These are phyloP conservation scores for Ceratobasidium papillatum DNA, from an alignment of 1,284 basidiomycete species.

Conservation along the genomic window DNA sequence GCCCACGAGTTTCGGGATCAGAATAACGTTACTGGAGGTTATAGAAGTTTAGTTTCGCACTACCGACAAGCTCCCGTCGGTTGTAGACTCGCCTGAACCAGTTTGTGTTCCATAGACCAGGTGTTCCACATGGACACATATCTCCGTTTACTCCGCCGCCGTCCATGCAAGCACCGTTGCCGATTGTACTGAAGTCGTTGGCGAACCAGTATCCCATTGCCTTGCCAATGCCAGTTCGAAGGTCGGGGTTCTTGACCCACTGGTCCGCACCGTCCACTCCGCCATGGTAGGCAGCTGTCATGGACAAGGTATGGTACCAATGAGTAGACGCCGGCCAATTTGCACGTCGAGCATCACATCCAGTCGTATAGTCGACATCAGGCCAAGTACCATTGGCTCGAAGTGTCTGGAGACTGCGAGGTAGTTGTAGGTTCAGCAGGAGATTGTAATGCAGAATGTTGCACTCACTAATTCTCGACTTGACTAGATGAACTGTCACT, in stretches of 20 bases:
- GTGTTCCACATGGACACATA: slow-evolving; percentile 63
- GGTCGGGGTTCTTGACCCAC: slow-evolving; percentile 54
- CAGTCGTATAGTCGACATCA: slow-evolving; percentile 65
- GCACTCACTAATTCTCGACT: neutral
- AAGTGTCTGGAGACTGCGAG: neutral
- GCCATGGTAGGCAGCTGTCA: slow-evolving; percentile 51
- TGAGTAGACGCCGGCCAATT: slow-evolving; percentile 72
- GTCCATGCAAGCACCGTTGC: slow-evolving; percentile 58
- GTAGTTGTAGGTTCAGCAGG: neutral
- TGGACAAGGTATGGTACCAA: slow-evolving; percentile 63
- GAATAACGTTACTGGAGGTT: slow-evolving; percentile 59
- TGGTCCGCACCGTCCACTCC: slow-evolving; percentile 1
- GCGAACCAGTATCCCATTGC: slow-evolving; percentile 73
- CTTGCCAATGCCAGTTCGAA: slow-evolving; percentile 57
- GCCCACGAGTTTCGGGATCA: slow-evolving; percentile 64
- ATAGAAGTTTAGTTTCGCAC: neutral
- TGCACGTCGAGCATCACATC: slow-evolving; percentile 65
- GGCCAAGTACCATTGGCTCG: slow-evolving; percentile 26
- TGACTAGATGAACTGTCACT: neutral
- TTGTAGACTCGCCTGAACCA: slow-evolving; percentile 58
- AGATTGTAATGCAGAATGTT: neutral
- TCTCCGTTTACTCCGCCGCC: slow-evolving; percentile 56
- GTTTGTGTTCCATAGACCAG: slow-evolving; percentile 72
- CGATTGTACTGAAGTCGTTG: slow-evolving; percentile 63
- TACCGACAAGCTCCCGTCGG: neutral